Conservation (phyloP, 2,329 filamentous ascomycete species). For the Fusarium aywerte region DNA sequence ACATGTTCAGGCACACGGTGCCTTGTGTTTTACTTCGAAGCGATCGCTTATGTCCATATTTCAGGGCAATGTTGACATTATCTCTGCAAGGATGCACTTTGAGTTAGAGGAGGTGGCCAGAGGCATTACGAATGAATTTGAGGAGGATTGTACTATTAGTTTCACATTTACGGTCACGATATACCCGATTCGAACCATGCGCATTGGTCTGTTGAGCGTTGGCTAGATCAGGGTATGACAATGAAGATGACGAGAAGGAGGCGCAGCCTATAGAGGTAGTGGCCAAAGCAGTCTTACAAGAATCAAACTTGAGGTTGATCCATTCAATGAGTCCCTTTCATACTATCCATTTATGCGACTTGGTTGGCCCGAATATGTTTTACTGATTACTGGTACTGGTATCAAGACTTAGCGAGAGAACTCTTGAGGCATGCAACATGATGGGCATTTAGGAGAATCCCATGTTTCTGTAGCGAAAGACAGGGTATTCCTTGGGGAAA, state of each 20-base stretch:
- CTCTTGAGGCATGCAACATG: neutral
- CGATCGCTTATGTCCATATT: conserved; percentile 35
- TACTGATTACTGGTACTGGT: neutral
- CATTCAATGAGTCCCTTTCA: neutral
- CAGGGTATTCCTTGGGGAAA: neutral
- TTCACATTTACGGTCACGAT: conserved; percentile 45
- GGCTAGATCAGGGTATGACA: conserved; percentile 17
- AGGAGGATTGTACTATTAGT: conserved; percentile 43
- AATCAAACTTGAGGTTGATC: conserved; percentile 30
- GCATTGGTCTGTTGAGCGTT: conserved; percentile 29
- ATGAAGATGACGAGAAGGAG: conserved; percentile 17
- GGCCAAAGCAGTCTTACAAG: conserved; percentile 15
- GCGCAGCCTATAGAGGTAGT: conserved; percentile 22
- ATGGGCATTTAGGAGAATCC: conserved; percentile 31
- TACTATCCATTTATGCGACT: neutral
- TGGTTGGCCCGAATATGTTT: neutral
- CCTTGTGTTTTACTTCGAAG: conserved; percentile 36
- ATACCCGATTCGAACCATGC: conserved; percentile 40
- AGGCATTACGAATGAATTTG: neutral
- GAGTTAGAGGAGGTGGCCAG: neutral
- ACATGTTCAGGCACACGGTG: conserved; percentile 21
- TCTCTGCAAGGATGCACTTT: conserved; percentile 28
- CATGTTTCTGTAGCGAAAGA: conserved; percentile 17
- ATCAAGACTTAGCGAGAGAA: neutral
- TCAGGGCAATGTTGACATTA: conserved; percentile 11